Evolutionary conservation across 176 grass and related monocot genomes (phyloP).

Genomic region (Phoenix dactylifera): DNA sequence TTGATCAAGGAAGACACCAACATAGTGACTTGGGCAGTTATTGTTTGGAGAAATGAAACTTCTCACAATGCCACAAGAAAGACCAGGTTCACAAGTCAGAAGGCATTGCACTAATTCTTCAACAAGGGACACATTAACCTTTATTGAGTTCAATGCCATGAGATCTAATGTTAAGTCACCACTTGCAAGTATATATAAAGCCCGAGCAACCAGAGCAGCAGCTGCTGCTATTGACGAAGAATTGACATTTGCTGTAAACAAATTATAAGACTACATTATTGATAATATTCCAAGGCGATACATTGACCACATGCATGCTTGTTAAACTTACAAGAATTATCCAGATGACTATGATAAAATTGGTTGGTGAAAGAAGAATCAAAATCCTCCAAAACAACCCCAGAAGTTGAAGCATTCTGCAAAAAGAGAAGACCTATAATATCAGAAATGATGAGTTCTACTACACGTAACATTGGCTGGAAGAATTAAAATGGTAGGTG

Average conservation of each 20-base stretch:
- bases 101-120: slow-evolving; percentile 69
- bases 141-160: slow-evolving; percentile 74
- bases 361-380: slow-evolving; percentile 74
- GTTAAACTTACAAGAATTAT: slow-evolving; percentile 44
- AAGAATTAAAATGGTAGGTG: no score
- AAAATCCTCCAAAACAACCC: slow-evolving; percentile 92
- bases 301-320: slow-evolving; percentile 8
- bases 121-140: slow-evolving; percentile 78
- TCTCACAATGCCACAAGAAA: slow-evolving; percentile 68
- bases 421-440: slow-evolving; percentile 14
- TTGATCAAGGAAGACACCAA: slow-evolving; percentile 78
- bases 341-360: slow-evolving; percentile 86
- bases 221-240: slow-evolving; percentile 74
- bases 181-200: slow-evolving; percentile 70
- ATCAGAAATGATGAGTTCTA: no score
- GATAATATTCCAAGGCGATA: not conserved
- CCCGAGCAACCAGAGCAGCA: slow-evolving; percentile 63
- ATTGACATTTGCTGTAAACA: slow-evolving; percentile 65
- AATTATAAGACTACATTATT: not conserved
- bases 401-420: slow-evolving; percentile 75
- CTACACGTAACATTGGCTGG: no score
- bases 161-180: slow-evolving; percentile 47
- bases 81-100: slow-evolving; percentile 71
- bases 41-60: slow-evolving; percentile 63
- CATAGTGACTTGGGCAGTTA: slow-evolving; percentile 78